Base-by-base conservation (phyloP, 345 rosid species). In the Hevea brasiliensis region DNA sequence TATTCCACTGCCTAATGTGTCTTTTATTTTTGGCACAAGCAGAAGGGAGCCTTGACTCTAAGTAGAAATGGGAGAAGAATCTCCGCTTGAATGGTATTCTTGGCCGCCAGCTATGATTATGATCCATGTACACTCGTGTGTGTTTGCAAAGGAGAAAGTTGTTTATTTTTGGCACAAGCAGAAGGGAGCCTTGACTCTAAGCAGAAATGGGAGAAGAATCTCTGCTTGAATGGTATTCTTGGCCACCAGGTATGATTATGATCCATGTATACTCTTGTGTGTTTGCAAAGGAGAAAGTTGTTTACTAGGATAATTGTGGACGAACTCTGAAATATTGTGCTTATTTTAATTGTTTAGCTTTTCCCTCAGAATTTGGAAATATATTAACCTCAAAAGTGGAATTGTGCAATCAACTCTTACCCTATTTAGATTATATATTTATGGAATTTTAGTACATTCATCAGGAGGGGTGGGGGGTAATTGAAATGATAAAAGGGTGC, bases 151-250 rank as follows among this genome's bases (percentile, higher is more conserved):
- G 40, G 63, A 59, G 15, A 59, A n/a, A n/a, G n/a, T n/a, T n/a
- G n/a, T n/a, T 60, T 86, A 55, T 80, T 95, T 83, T 81, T 90
- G 58, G 99, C 97, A 65, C 98, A 87, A 86, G 94, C 88, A 70
- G 92, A 91, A 81, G 99, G 98, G 72, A 92, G 99, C 80, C 85
- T 88, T 72, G 90, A 88, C 69, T 91, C 88, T 56, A 86, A 81
- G 82, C 84, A 83, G 72, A 89, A 85, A 53, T 91, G 99, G 99
- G 87, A 82, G 88, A 79, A 80, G 78, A 84, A 86, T 75, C 93
- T 95, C 73, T 89, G 56, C 85, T 77, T 24, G 98, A 95, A 80
- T 95, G 96, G 97, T 85, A 76, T 76, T 84, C 96, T 72, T 95
- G 99, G 99, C 85, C 97, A 67, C 96, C 96, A 89, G 99, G 97